These are phyloP conservation scores for Niveomyces coronatus DNA, from an alignment of 2,329 filamentous ascomycete genomes.

Conservation along the genomic window DNA sequence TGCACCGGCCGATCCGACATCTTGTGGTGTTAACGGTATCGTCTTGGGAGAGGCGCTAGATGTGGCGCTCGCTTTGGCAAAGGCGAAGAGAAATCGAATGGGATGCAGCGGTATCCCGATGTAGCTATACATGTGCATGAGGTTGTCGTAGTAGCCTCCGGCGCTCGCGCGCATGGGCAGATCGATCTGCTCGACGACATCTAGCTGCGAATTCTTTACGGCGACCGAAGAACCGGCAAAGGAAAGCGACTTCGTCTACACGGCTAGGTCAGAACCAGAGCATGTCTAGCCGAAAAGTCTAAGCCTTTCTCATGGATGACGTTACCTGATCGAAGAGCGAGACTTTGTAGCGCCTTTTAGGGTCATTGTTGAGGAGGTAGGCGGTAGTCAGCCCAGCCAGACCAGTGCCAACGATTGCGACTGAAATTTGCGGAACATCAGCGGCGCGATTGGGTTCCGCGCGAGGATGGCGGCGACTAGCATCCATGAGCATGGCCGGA, in stretches of 20 bases:
- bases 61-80: constrained; percentile 26
- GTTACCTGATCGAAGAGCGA: constrained; percentile 29
- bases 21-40: constrained; percentile 11
- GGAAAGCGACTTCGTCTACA: constrained; percentile 25
- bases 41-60: constrained; percentile 2
- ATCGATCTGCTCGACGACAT: constrained; percentile 25
- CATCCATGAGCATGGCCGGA: neutral
- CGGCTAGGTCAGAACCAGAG: no score
- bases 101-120: constrained; percentile 38
- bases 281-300: neutral
- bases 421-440: no score
- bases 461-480: no score
- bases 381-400: constrained; percentile 27
- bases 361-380: constrained; percentile 24
- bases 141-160: constrained; percentile 41
- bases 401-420: constrained; percentile 28
- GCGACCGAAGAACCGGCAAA: constrained; percentile 30
- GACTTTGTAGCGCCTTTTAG: constrained; percentile 20
- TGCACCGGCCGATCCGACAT: constrained; percentile 16
- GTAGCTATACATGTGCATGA: constrained; percentile 46
- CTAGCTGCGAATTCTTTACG: constrained; percentile 21
- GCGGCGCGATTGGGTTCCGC: no score
- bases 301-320: neutral
- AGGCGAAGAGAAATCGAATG: constrained; percentile 43
- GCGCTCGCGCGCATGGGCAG: constrained; percentile 28